Percentiles rank a stretch among this genome's conserved stretches.
phyloP scores from a whole-genome alignment of 1,284 basidiomycete species.

The Marasmius oreades region DNA sequence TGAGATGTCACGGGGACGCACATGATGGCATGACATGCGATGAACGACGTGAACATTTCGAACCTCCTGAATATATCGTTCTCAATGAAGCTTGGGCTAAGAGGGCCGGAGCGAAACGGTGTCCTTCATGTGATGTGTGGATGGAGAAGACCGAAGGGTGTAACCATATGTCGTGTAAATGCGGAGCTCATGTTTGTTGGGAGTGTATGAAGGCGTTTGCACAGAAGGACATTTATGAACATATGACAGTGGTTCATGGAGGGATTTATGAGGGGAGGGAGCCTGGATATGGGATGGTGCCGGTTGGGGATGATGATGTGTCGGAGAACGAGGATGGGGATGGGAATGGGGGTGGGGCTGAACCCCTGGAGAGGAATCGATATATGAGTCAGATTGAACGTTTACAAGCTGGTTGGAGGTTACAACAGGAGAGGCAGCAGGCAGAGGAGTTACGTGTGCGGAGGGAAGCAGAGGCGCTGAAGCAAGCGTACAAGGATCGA shows the following conservation, averaged over 20 bases:
- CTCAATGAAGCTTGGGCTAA: constrained; percentile 41
- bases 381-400: neutral
- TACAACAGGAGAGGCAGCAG: neutral
- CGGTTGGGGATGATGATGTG: neutral
- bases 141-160: constrained; percentile 53
- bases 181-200: constrained; percentile 55
- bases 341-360: too few species aligned
- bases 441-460: neutral
- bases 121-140: constrained; percentile 40
- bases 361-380: neutral
- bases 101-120: constrained; percentile 32
- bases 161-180: constrained; percentile 53
- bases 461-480: too few species aligned
- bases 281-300: neutral
- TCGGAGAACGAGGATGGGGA: neutral
- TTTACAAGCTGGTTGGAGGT: neutral
- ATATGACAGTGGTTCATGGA: constrained; percentile 47
- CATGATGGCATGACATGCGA: constrained; percentile 53
- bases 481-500: too few species aligned
- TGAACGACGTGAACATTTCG: constrained; percentile 29
- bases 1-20: constrained; percentile 44
- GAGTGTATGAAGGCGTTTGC: constrained; percentile 38
- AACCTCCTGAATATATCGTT: constrained; percentile 39
- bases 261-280: constrained; percentile 25
- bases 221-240: constrained; percentile 39